Percentiles rank a stretch among this genome's conserved stretches.
Evolutionary conservation across 1,139 yeast genomes (phyloP).

Genomic region (Blastobotrys ciferrii): DNA sequence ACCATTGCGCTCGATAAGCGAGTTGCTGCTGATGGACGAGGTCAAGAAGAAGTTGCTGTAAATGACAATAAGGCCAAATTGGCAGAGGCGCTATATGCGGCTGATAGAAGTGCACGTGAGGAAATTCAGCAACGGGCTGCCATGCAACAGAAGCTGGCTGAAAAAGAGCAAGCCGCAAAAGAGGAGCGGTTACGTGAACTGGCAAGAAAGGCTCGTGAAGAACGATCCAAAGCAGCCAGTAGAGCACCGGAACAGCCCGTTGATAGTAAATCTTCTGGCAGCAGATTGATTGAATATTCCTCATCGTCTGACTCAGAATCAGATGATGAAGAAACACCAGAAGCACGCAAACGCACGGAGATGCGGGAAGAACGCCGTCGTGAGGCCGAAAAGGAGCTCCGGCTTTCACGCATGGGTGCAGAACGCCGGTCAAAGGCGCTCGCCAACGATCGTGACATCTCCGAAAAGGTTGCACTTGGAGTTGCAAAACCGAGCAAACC

Average conservation of each 20-base stretch:
- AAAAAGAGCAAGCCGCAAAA: conserved; percentile 55
- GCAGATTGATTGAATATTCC: not conserved
- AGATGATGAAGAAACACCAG: conserved; percentile 22
- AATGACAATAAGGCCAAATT: conserved; percentile 63
- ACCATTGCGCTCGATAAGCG: conserved; percentile 80
- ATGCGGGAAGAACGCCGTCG: conserved; percentile 46
- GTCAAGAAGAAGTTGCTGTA: conserved; percentile 40
- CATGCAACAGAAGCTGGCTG: conserved; percentile 52
- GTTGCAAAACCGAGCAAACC: conserved; percentile 43
- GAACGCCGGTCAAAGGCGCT: conserved; percentile 45
- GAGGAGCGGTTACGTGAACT: conserved; percentile 58
- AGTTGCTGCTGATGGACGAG: conserved; percentile 56
- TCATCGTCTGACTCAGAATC: conserved; percentile 1
- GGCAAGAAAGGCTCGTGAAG: conserved; percentile 57
- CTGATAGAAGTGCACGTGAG: conserved; percentile 72
- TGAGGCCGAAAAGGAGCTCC: conserved; percentile 48
- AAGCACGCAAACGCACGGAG: conserved; percentile 40
- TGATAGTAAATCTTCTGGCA: conserved; percentile 10
- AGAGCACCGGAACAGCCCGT: conserved; percentile 16
- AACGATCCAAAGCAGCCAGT: conserved; percentile 26
- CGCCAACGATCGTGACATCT: conserved; percentile 50
- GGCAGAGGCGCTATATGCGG: conserved; percentile 69
- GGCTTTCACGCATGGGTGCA: conserved; percentile 45
- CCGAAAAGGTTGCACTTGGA: conserved; percentile 55
- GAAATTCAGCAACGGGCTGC: conserved; percentile 63